Evolutionary conservation across 495 filamentous ascomycete species (phyloP).

Genomic region (Penicillium bovifimosum): DNA sequence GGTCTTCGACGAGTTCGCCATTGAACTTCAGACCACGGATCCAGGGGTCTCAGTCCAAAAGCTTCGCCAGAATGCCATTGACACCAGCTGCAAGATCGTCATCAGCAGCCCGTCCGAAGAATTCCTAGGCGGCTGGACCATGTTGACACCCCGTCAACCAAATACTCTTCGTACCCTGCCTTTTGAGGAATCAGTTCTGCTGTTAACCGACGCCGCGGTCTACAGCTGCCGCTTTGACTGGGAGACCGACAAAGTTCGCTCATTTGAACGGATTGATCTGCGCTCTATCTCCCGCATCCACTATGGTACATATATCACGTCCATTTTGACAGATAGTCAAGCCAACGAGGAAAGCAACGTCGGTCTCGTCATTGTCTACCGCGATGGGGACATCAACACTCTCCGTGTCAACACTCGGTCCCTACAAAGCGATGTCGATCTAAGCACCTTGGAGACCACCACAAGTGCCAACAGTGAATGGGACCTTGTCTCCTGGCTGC

Average conservation of each 20-base stretch:
- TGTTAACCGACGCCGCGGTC: conserved; percentile 77
- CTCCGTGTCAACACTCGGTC: conserved; percentile 79
- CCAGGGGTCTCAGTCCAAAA: conserved; percentile 78
- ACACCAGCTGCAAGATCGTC: conserved; percentile 75
- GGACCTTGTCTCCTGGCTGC: conserved; percentile 41
- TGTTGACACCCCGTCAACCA: conserved; percentile 62
- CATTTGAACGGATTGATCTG: conserved; percentile 82
- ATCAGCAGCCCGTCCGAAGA: conserved; percentile 79
- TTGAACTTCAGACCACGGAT: conserved; percentile 79
- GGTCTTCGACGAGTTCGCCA: conserved; percentile 88
- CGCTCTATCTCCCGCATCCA: conserved; percentile 62
- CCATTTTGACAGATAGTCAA: conserved; percentile 67
- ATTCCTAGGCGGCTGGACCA: conserved; percentile 77
- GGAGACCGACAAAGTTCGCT: conserved; percentile 84
- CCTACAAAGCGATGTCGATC: conserved; percentile 51
- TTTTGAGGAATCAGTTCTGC: conserved; percentile 77
- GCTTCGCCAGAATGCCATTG: conserved; percentile 82
- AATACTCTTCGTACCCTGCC: conserved; percentile 60
- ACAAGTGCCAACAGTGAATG: conserved; percentile 26
- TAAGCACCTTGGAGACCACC: conserved; percentile 26
- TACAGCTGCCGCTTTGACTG: conserved; percentile 91
- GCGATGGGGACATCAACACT: conserved; percentile 57
- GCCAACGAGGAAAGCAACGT: conserved; percentile 73
- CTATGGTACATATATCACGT: conserved; percentile 84
- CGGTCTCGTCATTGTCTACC: conserved; percentile 74